A percentile compares a stretch with the other conserved stretches of the same genome.
Conservation (phyloP, 805 yeast species). For the Kazachstania bromeliacearum region DNA sequence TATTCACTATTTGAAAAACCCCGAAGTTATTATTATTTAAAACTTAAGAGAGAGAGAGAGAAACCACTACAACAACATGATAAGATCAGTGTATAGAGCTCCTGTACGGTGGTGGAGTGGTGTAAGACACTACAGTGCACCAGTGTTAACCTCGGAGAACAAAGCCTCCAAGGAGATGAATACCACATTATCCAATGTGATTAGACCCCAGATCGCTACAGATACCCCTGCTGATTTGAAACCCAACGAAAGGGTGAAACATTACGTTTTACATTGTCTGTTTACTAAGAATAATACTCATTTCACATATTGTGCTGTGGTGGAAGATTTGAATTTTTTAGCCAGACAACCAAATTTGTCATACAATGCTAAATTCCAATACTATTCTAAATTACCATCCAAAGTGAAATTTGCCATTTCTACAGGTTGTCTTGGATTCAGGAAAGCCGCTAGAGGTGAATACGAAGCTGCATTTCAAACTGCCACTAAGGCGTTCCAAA, state of each 20-base stretch:
- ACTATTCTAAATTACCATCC: conserved; percentile 73
- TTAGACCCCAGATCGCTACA: neutral
- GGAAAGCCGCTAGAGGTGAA: conserved; percentile 83
- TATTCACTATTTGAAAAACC: no score
- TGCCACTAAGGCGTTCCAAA: conserved; percentile 58
- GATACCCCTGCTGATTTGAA: neutral
- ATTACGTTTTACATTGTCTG: conserved; percentile 61
- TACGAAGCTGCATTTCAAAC: conserved; percentile 91
- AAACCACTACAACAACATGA: no score
- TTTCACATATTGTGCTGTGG: conserved; percentile 62
- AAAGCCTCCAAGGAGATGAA: no score
- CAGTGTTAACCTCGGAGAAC: no score
- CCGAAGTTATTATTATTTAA: no score
- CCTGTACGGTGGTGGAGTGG: no score
- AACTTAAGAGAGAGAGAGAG: no score
- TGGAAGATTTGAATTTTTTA: conserved; percentile 52
- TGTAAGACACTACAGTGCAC: no score
- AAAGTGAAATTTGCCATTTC: conserved; percentile 57
- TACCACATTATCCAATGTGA: no score
- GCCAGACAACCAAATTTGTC: conserved; percentile 46
- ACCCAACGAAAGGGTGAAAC: neutral
- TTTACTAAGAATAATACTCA: conserved; percentile 80
- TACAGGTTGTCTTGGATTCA: conserved; percentile 83
- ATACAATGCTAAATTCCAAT: conserved; percentile 62
- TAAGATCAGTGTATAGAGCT: no score